Base-by-base conservation (phyloP, 2,329 filamentous ascomycete species). In the Cercospora sp. region DNA sequence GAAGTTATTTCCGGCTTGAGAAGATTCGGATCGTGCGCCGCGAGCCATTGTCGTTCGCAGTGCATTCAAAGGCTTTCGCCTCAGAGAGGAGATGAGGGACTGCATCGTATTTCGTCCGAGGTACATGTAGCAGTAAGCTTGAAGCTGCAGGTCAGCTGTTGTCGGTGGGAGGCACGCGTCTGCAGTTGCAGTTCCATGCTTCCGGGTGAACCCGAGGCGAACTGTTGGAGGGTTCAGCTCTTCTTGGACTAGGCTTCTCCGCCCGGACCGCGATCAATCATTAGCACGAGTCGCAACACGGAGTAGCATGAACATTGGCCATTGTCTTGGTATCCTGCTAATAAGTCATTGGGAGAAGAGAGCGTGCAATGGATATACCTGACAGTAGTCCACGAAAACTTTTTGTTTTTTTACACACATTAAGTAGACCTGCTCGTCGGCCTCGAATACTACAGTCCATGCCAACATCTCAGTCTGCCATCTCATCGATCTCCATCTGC, bases 1-100 rank as follows among this genome's bases (percentile, higher is more conserved):
- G 20, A 74, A 71, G 3, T 12, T 64, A 10, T 59, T 48, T 8
- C 57, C 67, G 30, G 66, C 71, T 68, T 26, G 72, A 67, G 16
- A 58, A 16, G 69, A 71, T 59, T 66, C 63, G 18, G 57, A 61
- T 30, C 67, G 33, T 42, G 48, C 60, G 42, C 42, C 45, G 30
- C n/a, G 39, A 12, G 33, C 53, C 39, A 51, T 31, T 18, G 28
- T 28, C 10, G 4, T 13, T 18, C 60, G 60, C 45, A 36, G 10
- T 33, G 10, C 26, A 13, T 33, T 4, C 18, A 45, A 36, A 36
- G 55, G 55, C 55, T 59, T 59, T 20, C 55, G 45, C 60, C 60
- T 45, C 20, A 33, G 18, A 18, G 60, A n/a, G 28, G 20, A 26
- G 45, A 63, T 26, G 26, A 48, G 60, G 30, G 28, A 33, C 28